phyloP scores from a whole-genome alignment of 495 filamentous ascomycete species.

The Talaromyces borbonicus region DNA sequence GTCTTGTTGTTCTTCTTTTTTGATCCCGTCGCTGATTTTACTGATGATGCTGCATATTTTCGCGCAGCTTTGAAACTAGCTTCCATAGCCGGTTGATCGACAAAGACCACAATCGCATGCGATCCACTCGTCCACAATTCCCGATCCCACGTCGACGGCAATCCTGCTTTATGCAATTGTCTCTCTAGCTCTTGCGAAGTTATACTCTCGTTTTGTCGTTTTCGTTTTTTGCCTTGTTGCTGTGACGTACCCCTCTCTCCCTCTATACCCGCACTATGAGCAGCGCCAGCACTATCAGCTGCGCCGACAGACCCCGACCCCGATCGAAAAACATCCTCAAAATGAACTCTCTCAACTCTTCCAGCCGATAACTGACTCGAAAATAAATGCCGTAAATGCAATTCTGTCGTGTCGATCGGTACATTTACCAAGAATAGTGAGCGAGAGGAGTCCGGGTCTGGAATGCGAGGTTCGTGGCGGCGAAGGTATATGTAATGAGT shows the following conservation, averaged over 20 bases:
- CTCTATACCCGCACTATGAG: background rate
- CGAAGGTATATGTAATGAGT: conserved; percentile 83
- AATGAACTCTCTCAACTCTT: conserved; percentile 63
- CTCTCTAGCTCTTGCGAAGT: conserved; percentile 41
- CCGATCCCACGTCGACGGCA: conserved; percentile 70
- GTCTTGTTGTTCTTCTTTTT: background rate
- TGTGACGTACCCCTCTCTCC: conserved; percentile 26
- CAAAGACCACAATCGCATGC: conserved; percentile 71
- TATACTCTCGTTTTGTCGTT: conserved; percentile 34
- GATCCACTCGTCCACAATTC: conserved; percentile 59
- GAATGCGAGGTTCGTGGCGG: conserved; percentile 66
- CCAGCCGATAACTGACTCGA: conserved; percentile 57
- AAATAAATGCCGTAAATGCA: conserved; percentile 67
- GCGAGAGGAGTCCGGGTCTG: conserved; percentile 58
- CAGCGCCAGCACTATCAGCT: background rate
- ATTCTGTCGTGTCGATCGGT: conserved; percentile 72
- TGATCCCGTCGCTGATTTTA: background rate
- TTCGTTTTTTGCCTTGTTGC: conserved; percentile 56
- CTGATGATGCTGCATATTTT: conserved; percentile 26
- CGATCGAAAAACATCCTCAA: conserved; percentile 37
- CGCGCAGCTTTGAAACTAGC: conserved; percentile 61
- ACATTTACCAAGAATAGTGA: conserved; percentile 82
- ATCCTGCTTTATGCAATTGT: conserved; percentile 38
- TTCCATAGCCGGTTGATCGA: conserved; percentile 66
- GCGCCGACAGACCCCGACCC: conserved; percentile 5